phyloP scores from a whole-genome alignment of 495 filamentous ascomycete genomes.

The Tricharina praecox region DNA sequence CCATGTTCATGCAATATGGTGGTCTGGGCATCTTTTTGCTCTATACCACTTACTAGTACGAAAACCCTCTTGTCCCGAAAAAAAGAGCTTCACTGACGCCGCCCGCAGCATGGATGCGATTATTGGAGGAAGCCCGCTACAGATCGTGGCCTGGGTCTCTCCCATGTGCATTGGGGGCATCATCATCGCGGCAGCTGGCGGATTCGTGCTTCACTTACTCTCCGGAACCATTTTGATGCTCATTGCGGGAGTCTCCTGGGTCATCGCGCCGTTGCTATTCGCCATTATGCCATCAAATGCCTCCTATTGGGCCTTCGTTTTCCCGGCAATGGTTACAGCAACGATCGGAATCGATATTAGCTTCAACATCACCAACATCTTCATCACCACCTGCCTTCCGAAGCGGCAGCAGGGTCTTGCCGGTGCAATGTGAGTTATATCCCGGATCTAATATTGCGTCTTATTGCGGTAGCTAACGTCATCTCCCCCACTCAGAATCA shows the following conservation, averaged over 20 bases:
- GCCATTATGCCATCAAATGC: constrained; percentile 47
- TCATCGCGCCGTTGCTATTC: constrained; percentile 51
- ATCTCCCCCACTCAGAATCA: constrained; percentile 35
- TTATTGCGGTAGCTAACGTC: too few species aligned
- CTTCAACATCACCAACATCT: constrained; percentile 70
- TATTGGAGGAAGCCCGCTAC: constrained; percentile 46
- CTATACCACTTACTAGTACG: constrained; percentile 59
- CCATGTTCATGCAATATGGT: constrained; percentile 61
- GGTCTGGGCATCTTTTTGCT: constrained; percentile 60
- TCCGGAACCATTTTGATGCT: constrained; percentile 54
- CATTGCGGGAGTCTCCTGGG: constrained; percentile 47
- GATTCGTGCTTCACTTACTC: constrained; percentile 59
- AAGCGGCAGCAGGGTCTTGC: constrained; percentile 56
- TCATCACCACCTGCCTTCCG: constrained; percentile 61
- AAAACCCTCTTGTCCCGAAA: neutral
- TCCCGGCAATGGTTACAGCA: constrained; percentile 65
- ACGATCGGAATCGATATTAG: constrained; percentile 73
- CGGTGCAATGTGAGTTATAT: constrained; percentile 42
- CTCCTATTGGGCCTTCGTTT: constrained; percentile 55
- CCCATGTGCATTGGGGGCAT: constrained; percentile 64
- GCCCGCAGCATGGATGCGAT: constrained; percentile 42
- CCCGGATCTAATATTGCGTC: too few species aligned
- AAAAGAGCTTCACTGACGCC: neutral
- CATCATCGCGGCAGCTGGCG: constrained; percentile 52
- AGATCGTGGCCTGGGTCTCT: constrained; percentile 60